phyloP scores from a whole-genome alignment of 2,329 filamentous ascomycete species.

The Byssoonygena ceratinophila region DNA sequence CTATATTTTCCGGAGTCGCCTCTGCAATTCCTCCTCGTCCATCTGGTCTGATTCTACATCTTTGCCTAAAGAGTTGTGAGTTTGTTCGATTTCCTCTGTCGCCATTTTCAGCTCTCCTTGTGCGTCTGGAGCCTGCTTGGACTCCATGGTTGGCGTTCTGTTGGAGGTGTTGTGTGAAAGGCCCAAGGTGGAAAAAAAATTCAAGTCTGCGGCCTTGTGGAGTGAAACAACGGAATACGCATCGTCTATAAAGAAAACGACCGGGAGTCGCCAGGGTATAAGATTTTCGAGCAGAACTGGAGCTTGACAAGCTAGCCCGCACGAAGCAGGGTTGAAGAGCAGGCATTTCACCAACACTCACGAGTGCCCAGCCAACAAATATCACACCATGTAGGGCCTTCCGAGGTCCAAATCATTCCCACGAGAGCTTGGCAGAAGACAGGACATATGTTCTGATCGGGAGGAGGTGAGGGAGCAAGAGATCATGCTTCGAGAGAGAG shows the following conservation, averaged over 20 bases:
- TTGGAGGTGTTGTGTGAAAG: not conserved
- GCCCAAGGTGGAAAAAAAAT: too few relatives aligned
- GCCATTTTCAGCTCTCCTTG: conserved; percentile 2
- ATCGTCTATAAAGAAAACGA: not conserved
- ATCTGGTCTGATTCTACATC: conserved; percentile 14
- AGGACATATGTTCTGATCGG: too few relatives aligned
- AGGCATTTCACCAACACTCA: not conserved
- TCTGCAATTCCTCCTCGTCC: conserved; percentile 14
- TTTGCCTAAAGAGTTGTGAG: not conserved
- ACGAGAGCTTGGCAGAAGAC: not conserved
- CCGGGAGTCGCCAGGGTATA: not conserved
- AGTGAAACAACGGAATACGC: too few relatives aligned
- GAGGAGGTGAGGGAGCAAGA: too few relatives aligned
- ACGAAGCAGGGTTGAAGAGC: not conserved
- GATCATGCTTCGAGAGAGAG: not conserved
- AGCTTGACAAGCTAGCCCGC: not conserved
- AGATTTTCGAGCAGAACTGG: not conserved
- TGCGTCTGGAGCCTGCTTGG: not conserved
- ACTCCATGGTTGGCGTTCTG: not conserved
- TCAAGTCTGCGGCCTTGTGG: too few relatives aligned
- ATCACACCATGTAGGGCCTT: not conserved
- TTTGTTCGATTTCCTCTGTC: not conserved
- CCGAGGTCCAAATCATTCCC: not conserved
- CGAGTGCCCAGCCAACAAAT: not conserved
- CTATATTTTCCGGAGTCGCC: conserved; percentile 11